These are phyloP conservation scores for Arctium lappa DNA, from an alignment of 129 eudicot genomes.

Conservation along the genomic window DNA sequence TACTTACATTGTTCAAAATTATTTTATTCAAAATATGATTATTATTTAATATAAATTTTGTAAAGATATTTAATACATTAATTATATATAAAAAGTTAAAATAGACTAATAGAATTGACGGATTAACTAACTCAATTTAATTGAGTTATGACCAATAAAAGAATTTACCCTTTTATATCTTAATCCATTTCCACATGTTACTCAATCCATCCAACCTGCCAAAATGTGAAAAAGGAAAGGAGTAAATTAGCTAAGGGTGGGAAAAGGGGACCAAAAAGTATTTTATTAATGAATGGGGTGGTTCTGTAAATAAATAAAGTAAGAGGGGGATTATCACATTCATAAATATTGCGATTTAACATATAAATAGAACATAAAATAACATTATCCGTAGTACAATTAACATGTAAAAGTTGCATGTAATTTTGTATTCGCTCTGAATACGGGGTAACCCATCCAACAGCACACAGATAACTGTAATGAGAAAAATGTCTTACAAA, in stretches of 20 bases:
- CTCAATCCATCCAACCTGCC: not conserved
- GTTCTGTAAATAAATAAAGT: not conserved
- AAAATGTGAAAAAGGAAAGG: not conserved
- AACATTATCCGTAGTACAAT: too few relatives aligned
- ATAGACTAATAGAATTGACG: not conserved
- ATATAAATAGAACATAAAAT: too few relatives aligned
- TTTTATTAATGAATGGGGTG: not conserved
- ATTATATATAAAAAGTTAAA: too few relatives aligned
- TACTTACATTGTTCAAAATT: too few relatives aligned
- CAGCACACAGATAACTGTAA: too few relatives aligned
- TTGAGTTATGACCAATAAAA: not conserved
- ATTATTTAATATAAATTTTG: too few relatives aligned
- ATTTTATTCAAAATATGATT: not conserved
- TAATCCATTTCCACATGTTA: not conserved
- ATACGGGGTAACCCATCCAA: too few relatives aligned
- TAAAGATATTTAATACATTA: too few relatives aligned
- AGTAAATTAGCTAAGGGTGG: not conserved
- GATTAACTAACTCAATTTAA: not conserved
- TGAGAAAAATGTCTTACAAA: too few relatives aligned
- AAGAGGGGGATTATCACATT: not conserved
- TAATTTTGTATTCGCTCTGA: too few relatives aligned
- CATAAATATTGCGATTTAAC: too few relatives aligned
- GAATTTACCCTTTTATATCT: not conserved
- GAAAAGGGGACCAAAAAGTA: not conserved
- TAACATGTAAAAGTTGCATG: too few relatives aligned